Evolutionary conservation across 164 flowering plant species (phyloP).

Genomic region (Nymphaea thermarum): DNA sequence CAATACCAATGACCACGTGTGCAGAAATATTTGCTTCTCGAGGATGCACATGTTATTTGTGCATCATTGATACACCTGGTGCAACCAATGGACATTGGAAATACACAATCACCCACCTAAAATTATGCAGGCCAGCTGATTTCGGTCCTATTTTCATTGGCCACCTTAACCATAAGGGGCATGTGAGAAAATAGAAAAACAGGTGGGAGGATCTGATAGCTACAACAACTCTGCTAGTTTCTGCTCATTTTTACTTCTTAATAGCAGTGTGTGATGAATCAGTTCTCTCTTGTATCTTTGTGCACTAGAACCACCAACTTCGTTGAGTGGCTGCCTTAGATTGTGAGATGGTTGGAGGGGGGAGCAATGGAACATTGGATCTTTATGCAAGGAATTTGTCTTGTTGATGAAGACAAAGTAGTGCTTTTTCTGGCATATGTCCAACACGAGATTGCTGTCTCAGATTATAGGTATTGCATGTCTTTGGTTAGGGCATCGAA

Average conservation of each 20-base stretch:
- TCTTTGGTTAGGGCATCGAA: neutral
- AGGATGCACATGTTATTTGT: constrained; percentile 61
- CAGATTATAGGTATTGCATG: constrained; percentile 47
- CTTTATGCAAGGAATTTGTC: constrained; percentile 67
- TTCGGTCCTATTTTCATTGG: too few species aligned
- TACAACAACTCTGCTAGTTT: too few species aligned
- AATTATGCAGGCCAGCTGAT: too few species aligned
- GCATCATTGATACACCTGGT: constrained; percentile 29
- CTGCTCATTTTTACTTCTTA: neutral
- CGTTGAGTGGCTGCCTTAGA: constrained; percentile 51
- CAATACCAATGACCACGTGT: constrained; percentile 36
- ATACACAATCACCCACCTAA: too few species aligned
- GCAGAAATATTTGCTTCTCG: constrained; percentile 24
- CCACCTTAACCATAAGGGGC: too few species aligned
- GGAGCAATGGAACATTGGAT: constrained; percentile 56
- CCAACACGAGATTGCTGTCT: constrained; percentile 41
- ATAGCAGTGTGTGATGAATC: neutral
- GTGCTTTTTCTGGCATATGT: constrained; percentile 53
- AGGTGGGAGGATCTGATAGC: too few species aligned
- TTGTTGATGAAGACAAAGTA: constrained; percentile 66
- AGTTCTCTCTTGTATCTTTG: too few species aligned
- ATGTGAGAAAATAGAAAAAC: too few species aligned
- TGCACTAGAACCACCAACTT: neutral
- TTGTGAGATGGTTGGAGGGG: constrained; percentile 85
- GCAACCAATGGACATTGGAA: too few species aligned